Evolutionary conservation across 805 yeast genomes (phyloP), one percentile per base, ranked within the genome.

Genomic region (Ogataea wickerhamii): DNA sequence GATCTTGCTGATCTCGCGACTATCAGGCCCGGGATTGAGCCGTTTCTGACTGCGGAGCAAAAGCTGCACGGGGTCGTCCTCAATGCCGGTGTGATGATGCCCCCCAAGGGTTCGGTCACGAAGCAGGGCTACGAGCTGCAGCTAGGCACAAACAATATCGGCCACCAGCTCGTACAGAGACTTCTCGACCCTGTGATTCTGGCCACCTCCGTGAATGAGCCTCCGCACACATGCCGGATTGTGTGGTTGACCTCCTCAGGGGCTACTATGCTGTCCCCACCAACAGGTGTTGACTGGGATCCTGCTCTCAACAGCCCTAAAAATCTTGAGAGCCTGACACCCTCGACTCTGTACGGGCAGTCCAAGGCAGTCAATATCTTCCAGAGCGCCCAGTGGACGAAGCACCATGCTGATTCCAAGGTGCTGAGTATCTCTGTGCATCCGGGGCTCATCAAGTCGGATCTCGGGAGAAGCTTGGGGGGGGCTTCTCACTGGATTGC

Each of bases 11-110:
- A 76, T 48, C 53, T 76, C 40, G 39, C 60, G 4, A 60, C 71
- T 2, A 56, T 73, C 38, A 62, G 59, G 42, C 56, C 65, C 1
- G 76, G 66, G 6, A 13, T 29, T 29, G 33, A 29, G 13, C 33
- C 33, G 7, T 29, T 29, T 29, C 16, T 29, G 21, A 26, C 34
- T 5, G 43, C 48, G 18, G 60, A 63, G 14, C 39, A 44, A 5
- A 49, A 27, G 50, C 40, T 71, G 25, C 62, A 71, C 36, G 55
- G 64, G 2, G 56, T 67, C 16, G 53, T 71, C 22, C 64, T 67
- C 45, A 72, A 71, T 48, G 75, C 74, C 8, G 74, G 73, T 23
- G 64, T 72, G 3, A 66, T 68, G 70, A 41, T 37, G 7, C 68
- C 69, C 2, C 67, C 72, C 3, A 34, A 33, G 18, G 67, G 63